These are phyloP conservation scores for Cicer chorassanicum DNA, from an alignment of 306 rosid species.

Conservation along the genomic window DNA sequence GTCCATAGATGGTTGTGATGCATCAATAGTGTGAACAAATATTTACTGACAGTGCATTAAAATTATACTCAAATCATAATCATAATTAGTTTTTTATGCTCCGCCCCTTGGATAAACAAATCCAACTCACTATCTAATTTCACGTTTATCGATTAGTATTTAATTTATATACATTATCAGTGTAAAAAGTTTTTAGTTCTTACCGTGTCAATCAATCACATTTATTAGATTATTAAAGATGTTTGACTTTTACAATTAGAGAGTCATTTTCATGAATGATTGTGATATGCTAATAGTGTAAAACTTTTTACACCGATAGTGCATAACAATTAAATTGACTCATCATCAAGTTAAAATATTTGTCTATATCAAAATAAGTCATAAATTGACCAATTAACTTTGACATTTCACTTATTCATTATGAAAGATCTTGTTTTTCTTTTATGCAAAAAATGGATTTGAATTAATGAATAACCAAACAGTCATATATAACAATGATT, in stretches of 20 bases:
- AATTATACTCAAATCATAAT: not conserved
- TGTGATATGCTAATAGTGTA: no score
- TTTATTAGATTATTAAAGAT: no score
- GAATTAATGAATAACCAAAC: not conserved
- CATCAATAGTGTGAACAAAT: no score
- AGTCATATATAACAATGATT: slow-evolving; percentile 23
- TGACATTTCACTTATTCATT: not conserved
- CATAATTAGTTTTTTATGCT: not conserved
- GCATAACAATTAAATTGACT: not conserved
- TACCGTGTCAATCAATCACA: no score
- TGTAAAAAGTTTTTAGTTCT: no score
- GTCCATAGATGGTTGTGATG: no score
- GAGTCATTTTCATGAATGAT: no score
- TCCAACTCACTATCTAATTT: slow-evolving; percentile 4
- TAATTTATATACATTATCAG: no score
- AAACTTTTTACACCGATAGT: no score
- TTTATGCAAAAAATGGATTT: slow-evolving; percentile 5
- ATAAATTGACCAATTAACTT: slow-evolving; percentile 1
- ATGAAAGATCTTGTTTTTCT: slow-evolving; percentile 4
- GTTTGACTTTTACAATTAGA: no score
- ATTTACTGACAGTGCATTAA: no score
- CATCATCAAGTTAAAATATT: not conserved
- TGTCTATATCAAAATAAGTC: slow-evolving; percentile 31
- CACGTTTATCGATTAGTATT: not conserved
- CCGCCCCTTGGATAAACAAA: not conserved